phyloP scores from a whole-genome alignment of 2,329 filamentous ascomycete species.

The Phialemonium atrogriseum region DNA sequence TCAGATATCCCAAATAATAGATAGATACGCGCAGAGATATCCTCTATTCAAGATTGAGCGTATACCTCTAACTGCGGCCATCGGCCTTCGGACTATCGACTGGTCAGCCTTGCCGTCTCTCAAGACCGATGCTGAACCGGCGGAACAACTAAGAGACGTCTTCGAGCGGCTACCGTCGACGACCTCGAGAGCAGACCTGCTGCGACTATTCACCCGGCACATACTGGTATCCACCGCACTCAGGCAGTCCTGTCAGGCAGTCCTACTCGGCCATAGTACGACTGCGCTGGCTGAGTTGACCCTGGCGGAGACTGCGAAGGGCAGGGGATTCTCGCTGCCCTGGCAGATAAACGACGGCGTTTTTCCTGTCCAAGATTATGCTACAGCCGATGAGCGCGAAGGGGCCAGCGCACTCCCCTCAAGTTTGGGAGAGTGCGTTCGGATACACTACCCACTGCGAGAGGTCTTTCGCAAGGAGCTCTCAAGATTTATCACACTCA shows the following conservation, averaged over 20 bases:
- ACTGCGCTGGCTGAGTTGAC: constrained; percentile 81
- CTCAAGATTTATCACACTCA: constrained; percentile 51
- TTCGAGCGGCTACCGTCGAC: constrained; percentile 59
- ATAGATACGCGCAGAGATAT: constrained; percentile 50
- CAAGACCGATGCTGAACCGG: constrained; percentile 12
- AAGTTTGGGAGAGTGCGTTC: constrained; percentile 7
- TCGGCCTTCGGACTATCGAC: constrained; percentile 42
- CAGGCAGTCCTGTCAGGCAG: constrained; percentile 51
- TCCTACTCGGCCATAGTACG: constrained; percentile 80
- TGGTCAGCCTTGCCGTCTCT: constrained; percentile 38
- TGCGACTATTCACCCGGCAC: constrained; percentile 61
- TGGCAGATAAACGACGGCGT: constrained; percentile 74
- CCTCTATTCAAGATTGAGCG: constrained; percentile 56
- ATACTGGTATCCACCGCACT: constrained; percentile 61
- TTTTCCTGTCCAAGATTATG: constrained; percentile 20
- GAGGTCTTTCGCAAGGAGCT: constrained; percentile 82
- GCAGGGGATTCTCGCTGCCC: constrained; percentile 74
- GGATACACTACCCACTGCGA: constrained; percentile 69
- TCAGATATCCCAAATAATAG: constrained; percentile 36
- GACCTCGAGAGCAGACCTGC: constrained; percentile 68
- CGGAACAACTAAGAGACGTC: constrained; percentile 42
- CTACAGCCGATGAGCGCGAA: constrained; percentile 6
- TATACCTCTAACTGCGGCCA: constrained; percentile 55
- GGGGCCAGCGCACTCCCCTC: neutral
- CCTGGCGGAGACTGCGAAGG: constrained; percentile 82